phyloP scores from a whole-genome alignment of 148 eudicot species.

The Pouteria glomerata region DNA sequence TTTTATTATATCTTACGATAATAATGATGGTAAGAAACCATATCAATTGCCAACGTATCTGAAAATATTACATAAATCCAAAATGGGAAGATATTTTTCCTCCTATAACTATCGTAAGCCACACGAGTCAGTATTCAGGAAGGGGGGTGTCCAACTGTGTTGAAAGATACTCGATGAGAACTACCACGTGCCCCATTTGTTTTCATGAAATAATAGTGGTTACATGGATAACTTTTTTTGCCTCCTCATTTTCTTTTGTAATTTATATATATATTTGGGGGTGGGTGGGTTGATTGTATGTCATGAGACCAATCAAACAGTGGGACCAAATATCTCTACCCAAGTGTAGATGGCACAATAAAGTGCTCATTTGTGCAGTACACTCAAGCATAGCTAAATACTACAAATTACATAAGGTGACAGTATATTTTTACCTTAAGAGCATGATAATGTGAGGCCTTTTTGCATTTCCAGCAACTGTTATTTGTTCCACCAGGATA shows the following conservation, averaged over 20 bases:
- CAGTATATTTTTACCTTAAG: constrained; percentile 46
- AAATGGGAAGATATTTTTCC: neutral
- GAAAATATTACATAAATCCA: neutral
- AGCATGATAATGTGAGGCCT: constrained; percentile 76
- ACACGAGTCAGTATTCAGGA: neutral
- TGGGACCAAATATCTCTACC: neutral
- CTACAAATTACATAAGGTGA: neutral
- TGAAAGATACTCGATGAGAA: neutral
- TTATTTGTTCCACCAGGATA: constrained; percentile 57
- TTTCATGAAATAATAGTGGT: neutral
- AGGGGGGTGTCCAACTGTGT: neutral
- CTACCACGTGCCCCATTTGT: neutral
- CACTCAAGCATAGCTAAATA: neutral
- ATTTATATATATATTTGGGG: too few relatives aligned
- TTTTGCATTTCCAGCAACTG: constrained; percentile 74
- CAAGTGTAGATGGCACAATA: neutral
- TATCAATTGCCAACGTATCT: neutral
- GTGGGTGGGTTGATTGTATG: neutral
- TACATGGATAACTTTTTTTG: neutral
- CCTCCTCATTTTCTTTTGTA: neutral
- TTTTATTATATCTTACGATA: neutral
- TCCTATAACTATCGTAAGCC: neutral
- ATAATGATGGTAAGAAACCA: too few relatives aligned
- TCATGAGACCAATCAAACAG: neutral
- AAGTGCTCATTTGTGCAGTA: constrained; percentile 1